These are phyloP conservation scores for Saussurea involucrata DNA, from an alignment of 129 eudicot species.

Conservation along the genomic window DNA sequence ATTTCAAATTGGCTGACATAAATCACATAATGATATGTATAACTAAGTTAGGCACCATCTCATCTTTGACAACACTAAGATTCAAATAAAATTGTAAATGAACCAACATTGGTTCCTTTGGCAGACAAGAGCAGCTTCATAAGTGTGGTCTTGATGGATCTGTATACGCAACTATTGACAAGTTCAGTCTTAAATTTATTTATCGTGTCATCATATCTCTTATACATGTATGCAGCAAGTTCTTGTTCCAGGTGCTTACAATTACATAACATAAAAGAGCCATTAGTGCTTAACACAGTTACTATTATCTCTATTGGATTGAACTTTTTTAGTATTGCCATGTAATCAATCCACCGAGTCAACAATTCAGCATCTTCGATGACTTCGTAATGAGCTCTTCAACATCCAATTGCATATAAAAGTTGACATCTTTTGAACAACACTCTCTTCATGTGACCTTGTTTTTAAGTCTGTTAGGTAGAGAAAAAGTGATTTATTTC, in stretches of 20 bases:
- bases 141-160: constrained; percentile 94
- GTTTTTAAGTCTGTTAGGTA: neutral
- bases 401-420: neutral
- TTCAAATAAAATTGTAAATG: neutral
- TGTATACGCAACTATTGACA: constrained; percentile 61
- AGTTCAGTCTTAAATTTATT: constrained; percentile 34
- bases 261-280: neutral
- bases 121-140: constrained; percentile 70
- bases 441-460: neutral
- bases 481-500: constrained; percentile 5
- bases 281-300: neutral
- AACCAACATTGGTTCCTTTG: constrained; percentile 15
- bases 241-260: constrained; percentile 1
- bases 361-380: neutral
- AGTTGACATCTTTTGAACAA: neutral
- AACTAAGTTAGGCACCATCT: neutral
- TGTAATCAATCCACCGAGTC: neutral
- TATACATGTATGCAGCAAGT: neutral
- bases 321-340: neutral
- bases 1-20: neutral
- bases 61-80: neutral
- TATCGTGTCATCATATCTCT: neutral
- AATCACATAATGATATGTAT: neutral
- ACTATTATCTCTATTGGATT: neutral
- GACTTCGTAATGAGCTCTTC: neutral